phyloP scores from a whole-genome alignment of 805 yeast genomes.

The Cyberlindnera saturnus region DNA sequence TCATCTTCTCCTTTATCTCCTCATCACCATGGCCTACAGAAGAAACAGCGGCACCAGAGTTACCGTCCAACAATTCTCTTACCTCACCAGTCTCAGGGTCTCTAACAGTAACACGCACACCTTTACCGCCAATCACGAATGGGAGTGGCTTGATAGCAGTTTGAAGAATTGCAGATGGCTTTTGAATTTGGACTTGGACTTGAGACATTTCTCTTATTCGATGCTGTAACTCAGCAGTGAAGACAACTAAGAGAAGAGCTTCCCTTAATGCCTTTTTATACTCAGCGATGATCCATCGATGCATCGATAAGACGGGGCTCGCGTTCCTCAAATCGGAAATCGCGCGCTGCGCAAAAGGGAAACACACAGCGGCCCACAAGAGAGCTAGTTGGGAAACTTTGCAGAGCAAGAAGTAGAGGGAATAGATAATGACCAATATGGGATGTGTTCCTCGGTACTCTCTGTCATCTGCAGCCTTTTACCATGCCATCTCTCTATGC shows the following conservation, averaged over 20 bases:
- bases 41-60: constrained; percentile 49
- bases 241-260: background rate
- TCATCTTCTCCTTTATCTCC: constrained; percentile 35
- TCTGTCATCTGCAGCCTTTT: no score
- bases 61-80: constrained; percentile 33
- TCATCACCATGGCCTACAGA: constrained; percentile 40
- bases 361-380: background rate
- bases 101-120: constrained; percentile 29
- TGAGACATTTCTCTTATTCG: constrained; percentile 1
- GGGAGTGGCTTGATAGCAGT: constrained; percentile 27
- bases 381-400: no score
- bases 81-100: constrained; percentile 32
- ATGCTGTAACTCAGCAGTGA: background rate
- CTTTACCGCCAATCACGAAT: constrained; percentile 32
- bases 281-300: no score
- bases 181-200: constrained; percentile 7
- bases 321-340: constrained; percentile 2
- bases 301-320: constrained; percentile 4
- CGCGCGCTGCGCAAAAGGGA: constrained; percentile 1
- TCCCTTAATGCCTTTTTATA: background rate
- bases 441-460: no score
- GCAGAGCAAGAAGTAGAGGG: no score
- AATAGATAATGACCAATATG: no score
- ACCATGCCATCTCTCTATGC: no score
- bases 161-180: constrained; percentile 25